phyloP scores from a whole-genome alignment of 306 rosid species.

The Vigna mungo region DNA sequence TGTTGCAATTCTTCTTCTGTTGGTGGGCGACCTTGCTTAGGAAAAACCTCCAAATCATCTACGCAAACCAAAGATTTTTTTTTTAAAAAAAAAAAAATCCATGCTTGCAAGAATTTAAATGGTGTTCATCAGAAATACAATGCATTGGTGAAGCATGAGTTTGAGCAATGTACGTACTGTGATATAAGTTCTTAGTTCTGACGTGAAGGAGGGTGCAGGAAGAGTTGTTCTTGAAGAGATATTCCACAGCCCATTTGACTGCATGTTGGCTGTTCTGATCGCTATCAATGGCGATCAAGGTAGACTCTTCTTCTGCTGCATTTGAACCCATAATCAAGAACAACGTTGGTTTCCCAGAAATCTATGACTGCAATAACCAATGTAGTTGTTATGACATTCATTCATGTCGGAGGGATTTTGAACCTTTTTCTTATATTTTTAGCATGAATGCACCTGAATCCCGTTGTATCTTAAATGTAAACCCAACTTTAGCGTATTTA shows the following conservation, averaged over 20 bases:
- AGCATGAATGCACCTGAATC: background rate
- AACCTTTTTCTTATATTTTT: background rate
- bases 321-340: background rate
- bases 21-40: constrained; percentile 62
- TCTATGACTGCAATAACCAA: background rate
- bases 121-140: too few species aligned
- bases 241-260: constrained; percentile 83
- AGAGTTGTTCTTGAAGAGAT: constrained; percentile 47
- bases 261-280: constrained; percentile 69
- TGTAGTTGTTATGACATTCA: background rate
- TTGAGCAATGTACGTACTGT: constrained; percentile 45
- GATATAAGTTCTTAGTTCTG: constrained; percentile 49
- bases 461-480: background rate
- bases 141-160: too few species aligned
- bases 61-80: background rate
- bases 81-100: too few species aligned
- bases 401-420: background rate
- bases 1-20: constrained; percentile 66
- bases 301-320: constrained; percentile 3
- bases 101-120: too few species aligned
- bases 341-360: background rate
- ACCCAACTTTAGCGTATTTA: background rate
- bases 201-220: constrained; percentile 73
- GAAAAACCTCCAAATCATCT: constrained; percentile 46
- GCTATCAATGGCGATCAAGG: constrained; percentile 62